A percentile compares a stretch with the other conserved stretches of the same genome.
Conservation (phyloP, 2,329 filamentous ascomycete species). For the Neurospora crassa region DNA sequence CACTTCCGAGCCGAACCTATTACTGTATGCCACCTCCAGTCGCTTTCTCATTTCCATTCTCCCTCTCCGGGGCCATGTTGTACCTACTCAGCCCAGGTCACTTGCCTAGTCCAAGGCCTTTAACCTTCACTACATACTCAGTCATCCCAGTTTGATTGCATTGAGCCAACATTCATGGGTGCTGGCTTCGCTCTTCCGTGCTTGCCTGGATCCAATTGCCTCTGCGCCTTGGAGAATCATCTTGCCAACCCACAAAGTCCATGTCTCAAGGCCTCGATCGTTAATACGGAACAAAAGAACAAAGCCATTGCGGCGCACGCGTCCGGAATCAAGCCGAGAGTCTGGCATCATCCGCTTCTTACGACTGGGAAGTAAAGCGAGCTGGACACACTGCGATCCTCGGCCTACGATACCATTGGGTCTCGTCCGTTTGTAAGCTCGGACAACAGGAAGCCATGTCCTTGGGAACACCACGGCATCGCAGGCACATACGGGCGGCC, state of each 20-base stretch:
- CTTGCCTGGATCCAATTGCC: not conserved
- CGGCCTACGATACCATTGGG: conserved; percentile 7
- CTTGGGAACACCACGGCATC: conserved; percentile 10
- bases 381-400: not conserved
- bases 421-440: conserved; percentile 13
- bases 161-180: not conserved
- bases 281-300: not conserved
- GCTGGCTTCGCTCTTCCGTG: not conserved
- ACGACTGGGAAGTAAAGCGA: not conserved
- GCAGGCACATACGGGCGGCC: conserved; percentile 7
- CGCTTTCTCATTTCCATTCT: not conserved
- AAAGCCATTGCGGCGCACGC: not conserved
- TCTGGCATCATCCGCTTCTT: not conserved
- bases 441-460: conserved; percentile 10
- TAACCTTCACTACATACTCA: not conserved
- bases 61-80: not conserved
- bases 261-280: not conserved
- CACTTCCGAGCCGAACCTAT: not conserved
- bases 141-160: not conserved
- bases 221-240: not conserved
- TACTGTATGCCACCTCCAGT: not conserved
- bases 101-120: not conserved
- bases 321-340: not conserved
- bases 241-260: not conserved
- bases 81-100: not conserved